These are phyloP conservation scores for Claviceps pusilla DNA, from an alignment of 2,329 filamentous ascomycete genomes.

Conservation along the genomic window DNA sequence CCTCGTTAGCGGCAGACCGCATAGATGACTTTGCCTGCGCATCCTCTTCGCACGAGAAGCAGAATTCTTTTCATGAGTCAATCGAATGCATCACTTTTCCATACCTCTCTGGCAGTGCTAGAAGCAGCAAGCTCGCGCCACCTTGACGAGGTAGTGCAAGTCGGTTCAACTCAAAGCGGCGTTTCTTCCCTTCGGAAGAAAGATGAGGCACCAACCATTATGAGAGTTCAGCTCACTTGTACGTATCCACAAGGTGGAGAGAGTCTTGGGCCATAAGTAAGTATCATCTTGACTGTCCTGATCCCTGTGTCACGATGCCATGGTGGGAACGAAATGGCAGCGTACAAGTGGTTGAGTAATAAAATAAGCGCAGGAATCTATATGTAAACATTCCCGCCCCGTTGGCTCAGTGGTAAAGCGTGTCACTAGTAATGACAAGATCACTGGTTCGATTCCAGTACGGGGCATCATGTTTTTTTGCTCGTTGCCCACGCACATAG, in stretches of 20 bases:
- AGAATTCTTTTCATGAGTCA: not conserved
- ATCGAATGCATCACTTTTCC: not conserved
- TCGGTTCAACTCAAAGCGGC: not conserved
- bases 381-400: constrained; percentile 6
- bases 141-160: not conserved
- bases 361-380: no score
- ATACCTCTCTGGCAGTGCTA: not conserved
- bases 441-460: constrained; percentile 18
- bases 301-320: no score
- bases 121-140: not conserved
- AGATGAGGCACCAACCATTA: not conserved
- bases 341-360: no score
- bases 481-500: not conserved
- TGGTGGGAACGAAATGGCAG: no score
- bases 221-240: not conserved
- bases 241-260: not conserved
- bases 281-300: no score
- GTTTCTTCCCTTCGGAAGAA: not conserved
- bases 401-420: constrained; percentile 19
- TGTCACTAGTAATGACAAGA: constrained; percentile 19
- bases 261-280: no score
- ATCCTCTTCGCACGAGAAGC: not conserved
- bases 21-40: not conserved
- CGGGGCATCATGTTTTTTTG: constrained; percentile 8
- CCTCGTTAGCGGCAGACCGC: not conserved